Conservation (phyloP, 106 monocot genomes). For the Cymbidium sinense region DNA sequence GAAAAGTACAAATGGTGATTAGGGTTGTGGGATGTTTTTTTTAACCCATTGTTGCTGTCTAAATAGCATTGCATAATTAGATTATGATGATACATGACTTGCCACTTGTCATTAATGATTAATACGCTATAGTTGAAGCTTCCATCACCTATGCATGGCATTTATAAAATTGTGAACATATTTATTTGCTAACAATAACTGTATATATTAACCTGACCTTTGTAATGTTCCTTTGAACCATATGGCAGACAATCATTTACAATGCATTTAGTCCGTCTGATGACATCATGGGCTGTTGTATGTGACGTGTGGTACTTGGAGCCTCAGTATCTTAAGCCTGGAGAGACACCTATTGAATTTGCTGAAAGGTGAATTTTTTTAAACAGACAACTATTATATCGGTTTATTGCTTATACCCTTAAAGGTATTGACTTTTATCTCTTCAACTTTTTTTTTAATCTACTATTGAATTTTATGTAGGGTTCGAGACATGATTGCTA, state of each 20-base stretch:
- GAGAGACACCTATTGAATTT: slow-evolving; percentile 91
- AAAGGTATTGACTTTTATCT: not conserved
- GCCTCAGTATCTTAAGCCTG: slow-evolving; percentile 77
- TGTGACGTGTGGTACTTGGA: slow-evolving; percentile 99
- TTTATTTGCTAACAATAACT: not conserved
- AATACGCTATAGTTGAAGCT: not conserved
- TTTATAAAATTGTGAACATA: no score
- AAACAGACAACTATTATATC: not conserved
- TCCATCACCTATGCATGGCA: not conserved
- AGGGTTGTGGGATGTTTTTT: not conserved
- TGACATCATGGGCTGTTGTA: slow-evolving; percentile 99
- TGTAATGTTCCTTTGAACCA: not conserved
- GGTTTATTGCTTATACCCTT: not conserved
- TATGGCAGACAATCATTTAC: slow-evolving; percentile 86
- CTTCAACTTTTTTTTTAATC: not conserved
- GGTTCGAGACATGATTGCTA: slow-evolving; percentile 82
- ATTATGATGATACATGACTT: not conserved
- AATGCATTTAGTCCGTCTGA: slow-evolving; percentile 79
- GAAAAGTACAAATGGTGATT: not conserved
- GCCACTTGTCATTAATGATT: not conserved
- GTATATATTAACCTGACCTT: not conserved
- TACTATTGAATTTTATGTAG: slow-evolving; percentile 24
- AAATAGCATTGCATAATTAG: not conserved
- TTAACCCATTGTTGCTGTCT: not conserved
- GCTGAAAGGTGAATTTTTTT: slow-evolving; percentile 68